Conservation (phyloP, 163 green algal species). For the Scenedesmus sp. region DNA sequence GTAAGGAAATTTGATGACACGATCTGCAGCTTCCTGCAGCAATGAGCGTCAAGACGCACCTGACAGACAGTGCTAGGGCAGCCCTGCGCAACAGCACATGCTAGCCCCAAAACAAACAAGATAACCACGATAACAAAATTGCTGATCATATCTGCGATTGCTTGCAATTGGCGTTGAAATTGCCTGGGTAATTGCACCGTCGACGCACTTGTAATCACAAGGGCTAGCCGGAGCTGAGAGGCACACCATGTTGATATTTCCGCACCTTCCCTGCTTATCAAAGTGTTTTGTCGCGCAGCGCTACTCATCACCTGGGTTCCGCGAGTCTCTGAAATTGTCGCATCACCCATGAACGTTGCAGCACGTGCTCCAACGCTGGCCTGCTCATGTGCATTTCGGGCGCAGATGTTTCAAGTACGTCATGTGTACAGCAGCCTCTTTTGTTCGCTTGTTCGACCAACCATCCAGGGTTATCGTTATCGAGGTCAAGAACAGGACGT, state of each 20-base stretch:
- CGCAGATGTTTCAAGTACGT: too few species aligned
- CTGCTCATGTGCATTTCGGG: too few species aligned
- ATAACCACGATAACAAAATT: not conserved
- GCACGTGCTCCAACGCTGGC: too few species aligned
- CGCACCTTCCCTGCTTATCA: not conserved
- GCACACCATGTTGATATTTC: not conserved
- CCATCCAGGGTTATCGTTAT: too few species aligned
- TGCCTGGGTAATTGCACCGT: not conserved
- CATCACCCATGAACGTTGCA: not conserved
- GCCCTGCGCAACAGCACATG: conserved; percentile 1
- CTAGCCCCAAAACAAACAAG: not conserved
- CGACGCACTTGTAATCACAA: not conserved
- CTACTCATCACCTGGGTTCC: not conserved
- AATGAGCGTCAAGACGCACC: not conserved
- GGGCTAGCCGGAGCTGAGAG: not conserved
- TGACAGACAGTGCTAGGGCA: conserved; percentile 23
- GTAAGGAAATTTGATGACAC: not conserved
- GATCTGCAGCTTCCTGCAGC: not conserved
- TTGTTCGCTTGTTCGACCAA: too few species aligned
- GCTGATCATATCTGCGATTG: not conserved
- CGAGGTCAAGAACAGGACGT: too few species aligned
- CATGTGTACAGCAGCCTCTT: too few species aligned
- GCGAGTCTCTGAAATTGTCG: not conserved
- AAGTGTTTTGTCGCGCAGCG: not conserved
- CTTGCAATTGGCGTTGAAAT: not conserved